Evolutionary conservation across 148 eudicot genomes (phyloP).

Genomic region (Cornus controversa): DNA sequence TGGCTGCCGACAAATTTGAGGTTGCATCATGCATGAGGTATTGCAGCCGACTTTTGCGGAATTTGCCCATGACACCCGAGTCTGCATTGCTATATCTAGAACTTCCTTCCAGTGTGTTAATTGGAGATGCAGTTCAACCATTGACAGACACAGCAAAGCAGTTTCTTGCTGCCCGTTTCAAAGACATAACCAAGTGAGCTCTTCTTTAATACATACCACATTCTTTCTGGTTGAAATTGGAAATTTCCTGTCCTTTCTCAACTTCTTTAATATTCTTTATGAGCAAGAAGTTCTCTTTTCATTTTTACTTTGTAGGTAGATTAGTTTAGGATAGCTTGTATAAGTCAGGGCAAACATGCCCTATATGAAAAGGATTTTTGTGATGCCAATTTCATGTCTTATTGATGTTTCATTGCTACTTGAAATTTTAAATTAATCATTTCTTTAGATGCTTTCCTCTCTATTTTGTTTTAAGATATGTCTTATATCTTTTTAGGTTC

Average conservation of each 20-base stretch:
- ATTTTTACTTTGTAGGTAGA: neutral
- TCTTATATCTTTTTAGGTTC: neutral
- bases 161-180: constrained; percentile 72
- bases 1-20: constrained; percentile 93
- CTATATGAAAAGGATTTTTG: neutral
- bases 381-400: neutral
- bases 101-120: constrained; percentile 81
- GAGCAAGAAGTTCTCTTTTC: neutral
- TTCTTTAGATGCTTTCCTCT: neutral
- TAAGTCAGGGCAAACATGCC: neutral
- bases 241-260: neutral
- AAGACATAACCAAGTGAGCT: constrained; percentile 68
- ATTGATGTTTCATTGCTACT: neutral
- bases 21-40: constrained; percentile 83
- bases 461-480: neutral
- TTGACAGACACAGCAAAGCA: constrained; percentile 81
- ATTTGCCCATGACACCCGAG: constrained; percentile 76
- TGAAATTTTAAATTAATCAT: neutral
- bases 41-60: constrained; percentile 60
- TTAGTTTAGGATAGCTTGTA: neutral
- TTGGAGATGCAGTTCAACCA: constrained; percentile 87
- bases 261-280: neutral
- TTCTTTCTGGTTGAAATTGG: neutral
- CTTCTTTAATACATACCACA: neutral
- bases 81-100: constrained; percentile 73